Evolutionary conservation across 2,329 filamentous ascomycete genomes (phyloP).

Genomic region (Colletotrichum costaricense): DNA sequence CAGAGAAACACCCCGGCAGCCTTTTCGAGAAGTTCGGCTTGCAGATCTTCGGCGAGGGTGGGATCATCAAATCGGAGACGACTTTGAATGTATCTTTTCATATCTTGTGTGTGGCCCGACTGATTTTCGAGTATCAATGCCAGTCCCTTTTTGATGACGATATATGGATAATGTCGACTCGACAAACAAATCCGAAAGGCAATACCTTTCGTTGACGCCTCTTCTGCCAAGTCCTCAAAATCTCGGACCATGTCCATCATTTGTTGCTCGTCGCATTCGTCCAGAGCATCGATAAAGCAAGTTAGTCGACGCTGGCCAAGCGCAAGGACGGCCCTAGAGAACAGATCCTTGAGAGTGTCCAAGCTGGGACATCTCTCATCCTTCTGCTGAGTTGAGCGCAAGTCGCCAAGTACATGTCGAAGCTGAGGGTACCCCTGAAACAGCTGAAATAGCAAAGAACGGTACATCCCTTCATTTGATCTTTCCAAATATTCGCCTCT

Average conservation of each 20-base stretch:
- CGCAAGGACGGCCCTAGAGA: background rate
- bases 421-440: background rate
- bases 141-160: background rate
- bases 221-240: slow-evolving; percentile 10
- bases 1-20: slow-evolving; percentile 56
- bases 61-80: slow-evolving; percentile 39
- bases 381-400: slow-evolving; percentile 31
- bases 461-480: slow-evolving; percentile 24
- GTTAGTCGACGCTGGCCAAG: slow-evolving; percentile 26
- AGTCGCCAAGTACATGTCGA: slow-evolving; percentile 28
- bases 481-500: slow-evolving; percentile 25
- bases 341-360: background rate
- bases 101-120: slow-evolving; percentile 49
- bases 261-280: slow-evolving; percentile 26
- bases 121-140: slow-evolving; percentile 45
- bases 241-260: slow-evolving; percentile 4
- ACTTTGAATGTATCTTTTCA: slow-evolving; percentile 45
- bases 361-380: rapidly evolving
- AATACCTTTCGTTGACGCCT: background rate
- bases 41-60: background rate
- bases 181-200: slow-evolving; percentile 38
- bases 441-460: slow-evolving; percentile 18
- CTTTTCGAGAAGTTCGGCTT: slow-evolving; percentile 45
- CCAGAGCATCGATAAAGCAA: slow-evolving; percentile 27
- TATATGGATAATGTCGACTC: slow-evolving; percentile 11